Conservation (phyloP, 306 rosid genomes). For the Sophora flavescens region DNA sequence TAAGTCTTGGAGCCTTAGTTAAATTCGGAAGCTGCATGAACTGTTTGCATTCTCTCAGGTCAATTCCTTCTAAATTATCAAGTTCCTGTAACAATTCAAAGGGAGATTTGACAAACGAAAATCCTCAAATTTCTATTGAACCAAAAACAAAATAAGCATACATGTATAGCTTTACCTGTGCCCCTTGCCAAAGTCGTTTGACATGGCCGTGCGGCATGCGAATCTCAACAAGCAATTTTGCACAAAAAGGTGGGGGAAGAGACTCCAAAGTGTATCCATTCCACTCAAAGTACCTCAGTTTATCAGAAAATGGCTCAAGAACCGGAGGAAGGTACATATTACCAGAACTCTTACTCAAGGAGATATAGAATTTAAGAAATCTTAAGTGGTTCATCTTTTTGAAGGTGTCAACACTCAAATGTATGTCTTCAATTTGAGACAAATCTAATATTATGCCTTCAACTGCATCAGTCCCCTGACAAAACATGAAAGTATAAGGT, state of each 20-base stretch:
- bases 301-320: constrained; percentile 10
- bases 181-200: constrained; percentile 43
- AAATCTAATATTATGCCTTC: constrained; percentile 41
- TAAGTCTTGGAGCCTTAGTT: constrained; percentile 31
- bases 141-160: background rate
- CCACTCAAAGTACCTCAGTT: constrained; percentile 46
- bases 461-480: constrained; percentile 43
- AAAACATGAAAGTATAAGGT: background rate
- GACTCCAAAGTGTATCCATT: constrained; percentile 21
- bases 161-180: constrained; percentile 22
- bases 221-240: constrained; percentile 37
- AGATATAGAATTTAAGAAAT: constrained; percentile 7
- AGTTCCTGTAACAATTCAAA: constrained; percentile 4
- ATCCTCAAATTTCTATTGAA: background rate
- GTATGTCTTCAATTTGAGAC: background rate
- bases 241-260: constrained; percentile 32
- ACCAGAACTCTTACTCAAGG: background rate
- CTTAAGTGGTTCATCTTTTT: constrained; percentile 36
- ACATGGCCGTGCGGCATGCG: constrained; percentile 15
- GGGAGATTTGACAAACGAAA: background rate
- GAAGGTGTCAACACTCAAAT: constrained; percentile 23
- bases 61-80: constrained; percentile 13
- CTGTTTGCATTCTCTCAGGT: constrained; percentile 6
- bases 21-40: constrained; percentile 30
- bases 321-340: background rate